A percentile compares a stretch with the other conserved stretches of the same genome.
Evolutionary conservation across 2,329 filamentous ascomycete genomes (phyloP).

Genomic region (Alternaria sp.): DNA sequence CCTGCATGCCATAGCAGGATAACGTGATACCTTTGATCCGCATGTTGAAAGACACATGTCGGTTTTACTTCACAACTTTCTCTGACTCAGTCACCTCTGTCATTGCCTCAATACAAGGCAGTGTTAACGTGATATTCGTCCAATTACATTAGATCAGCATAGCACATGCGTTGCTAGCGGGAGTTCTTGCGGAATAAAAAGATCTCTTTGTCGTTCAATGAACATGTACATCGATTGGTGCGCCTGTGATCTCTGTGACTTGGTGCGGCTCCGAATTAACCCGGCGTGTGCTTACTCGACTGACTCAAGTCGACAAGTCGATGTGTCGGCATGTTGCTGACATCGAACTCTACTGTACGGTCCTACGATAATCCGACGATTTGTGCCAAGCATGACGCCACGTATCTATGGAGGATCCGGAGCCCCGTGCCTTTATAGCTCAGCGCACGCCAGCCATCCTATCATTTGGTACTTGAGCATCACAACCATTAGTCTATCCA

Average conservation of each 20-base stretch:
- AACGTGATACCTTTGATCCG: constrained; percentile 42
- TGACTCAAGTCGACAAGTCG: not conserved
- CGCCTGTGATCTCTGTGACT: not conserved
- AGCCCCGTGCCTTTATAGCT: not conserved
- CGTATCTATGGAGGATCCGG: not conserved
- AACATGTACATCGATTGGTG: not conserved
- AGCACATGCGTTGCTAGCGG: not conserved
- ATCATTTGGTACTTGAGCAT: not conserved
- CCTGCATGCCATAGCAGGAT: constrained; percentile 30
- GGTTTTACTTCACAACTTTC: constrained; percentile 37
- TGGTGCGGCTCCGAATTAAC: not conserved
- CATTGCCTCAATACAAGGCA: constrained; percentile 13
- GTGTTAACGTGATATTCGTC: constrained; percentile 46
- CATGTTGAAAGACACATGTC: constrained; percentile 5
- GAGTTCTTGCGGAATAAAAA: constrained; percentile 6
- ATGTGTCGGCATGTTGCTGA: not conserved
- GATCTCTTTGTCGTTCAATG: constrained; percentile 5
- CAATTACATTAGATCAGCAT: constrained; percentile 5
- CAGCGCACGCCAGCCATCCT: not conserved
- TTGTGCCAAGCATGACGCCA: constrained; percentile 1
- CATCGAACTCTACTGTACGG: not conserved
- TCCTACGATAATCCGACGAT: not conserved
- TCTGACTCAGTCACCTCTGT: constrained; percentile 48
- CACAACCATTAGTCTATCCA: not conserved
- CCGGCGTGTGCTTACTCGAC: not conserved